Conservation (phyloP, 2,329 filamentous ascomycete genomes). For the Uncinocarpus reesii region DNA sequence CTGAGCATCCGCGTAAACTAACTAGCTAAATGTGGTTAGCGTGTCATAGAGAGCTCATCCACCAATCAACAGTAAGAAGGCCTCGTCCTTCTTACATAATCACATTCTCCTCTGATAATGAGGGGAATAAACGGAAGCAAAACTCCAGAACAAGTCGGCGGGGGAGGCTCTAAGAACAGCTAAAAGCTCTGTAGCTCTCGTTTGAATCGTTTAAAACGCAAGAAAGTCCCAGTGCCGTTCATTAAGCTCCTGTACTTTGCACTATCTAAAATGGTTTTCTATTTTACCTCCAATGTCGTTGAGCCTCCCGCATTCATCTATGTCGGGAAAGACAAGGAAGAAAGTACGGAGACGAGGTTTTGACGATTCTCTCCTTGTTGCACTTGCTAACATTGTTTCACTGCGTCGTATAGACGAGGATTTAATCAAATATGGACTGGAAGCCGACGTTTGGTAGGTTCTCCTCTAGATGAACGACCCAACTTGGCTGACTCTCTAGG, state of each 20-base stretch:
- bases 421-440: slow-evolving; percentile 85
- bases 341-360: slow-evolving; percentile 56
- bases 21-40: no score
- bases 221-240: no score
- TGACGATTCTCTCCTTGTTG: slow-evolving; percentile 7
- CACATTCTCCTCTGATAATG: background rate
- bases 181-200: no score
- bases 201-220: no score
- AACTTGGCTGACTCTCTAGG: slow-evolving; percentile 19
- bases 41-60: no score
- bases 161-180: no score
- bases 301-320: slow-evolving; percentile 80
- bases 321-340: slow-evolving; percentile 97
- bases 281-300: slow-evolving; percentile 80
- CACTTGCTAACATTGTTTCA: slow-evolving; percentile 12
- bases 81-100: slow-evolving; percentile 1
- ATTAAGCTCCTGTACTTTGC: background rate
- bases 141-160: no score
- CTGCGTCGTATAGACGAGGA: slow-evolving; percentile 64
- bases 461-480: background rate
- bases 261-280: slow-evolving; percentile 66
- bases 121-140: background rate
- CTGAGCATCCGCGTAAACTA: no score
- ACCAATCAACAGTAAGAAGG: no score
- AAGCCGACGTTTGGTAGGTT: slow-evolving; percentile 80